Percentiles rank a stretch among this genome's conserved stretches.
Evolutionary conservation across 192 early-diverging fungal genomes (phyloP).

Genomic region (Mortierella antarctica): DNA sequence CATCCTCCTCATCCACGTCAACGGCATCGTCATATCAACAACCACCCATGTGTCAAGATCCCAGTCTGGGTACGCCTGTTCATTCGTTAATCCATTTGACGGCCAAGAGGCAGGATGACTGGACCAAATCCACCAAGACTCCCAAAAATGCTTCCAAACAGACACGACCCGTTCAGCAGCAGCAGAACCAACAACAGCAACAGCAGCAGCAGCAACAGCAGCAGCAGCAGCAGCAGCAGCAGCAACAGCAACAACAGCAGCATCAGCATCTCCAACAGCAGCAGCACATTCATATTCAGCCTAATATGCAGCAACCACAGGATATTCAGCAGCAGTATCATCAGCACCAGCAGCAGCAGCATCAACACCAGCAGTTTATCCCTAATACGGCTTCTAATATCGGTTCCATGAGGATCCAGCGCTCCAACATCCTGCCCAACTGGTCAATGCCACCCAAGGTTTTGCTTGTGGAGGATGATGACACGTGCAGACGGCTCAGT

Average conservation of each 20-base stretch:
- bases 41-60: slow-evolving; percentile 38
- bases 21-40: slow-evolving; percentile 5
- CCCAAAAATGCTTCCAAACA: not conserved
- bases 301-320: not conserved
- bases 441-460: slow-evolving; percentile 65
- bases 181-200: slow-evolving; percentile 3
- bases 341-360: slow-evolving; percentile 13
- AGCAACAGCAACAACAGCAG: slow-evolving; percentile 3
- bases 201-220: slow-evolving; percentile 2
- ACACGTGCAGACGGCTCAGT: slow-evolving; percentile 57
- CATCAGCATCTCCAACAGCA: slow-evolving; percentile 8
- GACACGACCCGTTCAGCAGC: not conserved
- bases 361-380: slow-evolving; percentile 11
- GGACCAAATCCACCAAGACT: slow-evolving; percentile 17
- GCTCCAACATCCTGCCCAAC: slow-evolving; percentile 21
- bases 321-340: slow-evolving; percentile 5
- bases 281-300: slow-evolving; percentile 2
- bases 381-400: not conserved
- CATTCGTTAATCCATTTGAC: slow-evolving; percentile 22
- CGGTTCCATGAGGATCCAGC: not conserved
- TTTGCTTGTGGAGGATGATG: slow-evolving; percentile 77
- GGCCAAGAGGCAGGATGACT: slow-evolving; percentile 28
- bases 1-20: not conserved
- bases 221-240: not conserved
- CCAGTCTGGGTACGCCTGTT: slow-evolving; percentile 22